Evolutionary conservation across 805 yeast genomes (phyloP), one percentile per base, ranked within the genome.

Genomic region (Clavispora asparagi): DNA sequence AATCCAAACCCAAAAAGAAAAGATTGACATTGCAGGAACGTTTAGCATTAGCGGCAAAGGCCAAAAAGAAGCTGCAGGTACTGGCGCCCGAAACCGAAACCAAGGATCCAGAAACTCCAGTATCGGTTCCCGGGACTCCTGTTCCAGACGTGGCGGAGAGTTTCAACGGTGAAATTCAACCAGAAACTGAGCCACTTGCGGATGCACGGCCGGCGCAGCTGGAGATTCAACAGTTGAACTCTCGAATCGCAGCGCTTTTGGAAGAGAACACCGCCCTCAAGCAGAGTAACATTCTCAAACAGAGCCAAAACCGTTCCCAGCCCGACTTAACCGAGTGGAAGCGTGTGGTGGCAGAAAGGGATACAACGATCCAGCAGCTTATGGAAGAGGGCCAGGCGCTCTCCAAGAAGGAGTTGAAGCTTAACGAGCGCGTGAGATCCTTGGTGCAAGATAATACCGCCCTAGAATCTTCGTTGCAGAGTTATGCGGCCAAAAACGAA

Each of bases 21-120:
- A 73, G 91, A 51, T 67, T 87, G 16, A 82, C 96, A 0, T 71
- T 92, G 54, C 95, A 88, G 57, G 96, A 91, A 57, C 73, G 97
- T 50, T 71, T 91, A 43, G 95, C 94, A 1, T 64, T 82, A 50
- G 97, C 97, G 1, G 89, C 96, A 7, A 74, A 78, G 47, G 70
- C 71, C 12, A 70, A 71, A 29, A 63, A 61, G 43, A 68, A 64
- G 39, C 56, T 51, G 41, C 38, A 17, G 32, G 11, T 19, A 4
- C 11, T 17, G 27, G 8, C 30, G 13, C 17, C 41, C 14, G 40
- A 39, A 17, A 8, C 17, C 8, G 16, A 27, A 3, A 7, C 44
- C 13, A 19, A 23, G 11, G 13, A 13, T 7, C 33, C 39, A n/a
- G 19, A 32, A 14, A 14, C 19, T 2, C 19, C 35, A 1, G 17